phyloP scores from a whole-genome alignment of 2,329 filamentous ascomycete genomes.

The Trichophaea hybrida region DNA sequence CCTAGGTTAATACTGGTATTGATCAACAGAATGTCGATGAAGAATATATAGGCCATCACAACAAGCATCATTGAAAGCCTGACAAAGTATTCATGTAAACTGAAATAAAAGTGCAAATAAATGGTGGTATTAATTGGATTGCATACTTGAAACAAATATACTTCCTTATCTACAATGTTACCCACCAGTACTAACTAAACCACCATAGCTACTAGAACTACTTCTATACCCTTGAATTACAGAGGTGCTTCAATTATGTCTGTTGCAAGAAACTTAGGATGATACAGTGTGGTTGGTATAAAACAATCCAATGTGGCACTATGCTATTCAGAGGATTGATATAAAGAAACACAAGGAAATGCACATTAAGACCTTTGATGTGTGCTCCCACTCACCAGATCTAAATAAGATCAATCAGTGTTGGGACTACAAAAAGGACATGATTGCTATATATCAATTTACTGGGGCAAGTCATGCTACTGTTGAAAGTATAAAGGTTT shows the following conservation, averaged over 20 bases:
- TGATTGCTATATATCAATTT: no score
- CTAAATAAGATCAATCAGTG: no score
- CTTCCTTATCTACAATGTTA: no score
- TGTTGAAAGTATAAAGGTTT: no score
- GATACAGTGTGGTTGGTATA: background rate
- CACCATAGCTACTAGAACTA: no score
- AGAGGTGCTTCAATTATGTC: background rate
- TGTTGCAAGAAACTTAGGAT: background rate
- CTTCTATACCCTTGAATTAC: conserved; percentile 4
- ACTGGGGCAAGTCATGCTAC: no score
- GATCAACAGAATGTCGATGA: background rate
- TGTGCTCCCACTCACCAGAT: no score
- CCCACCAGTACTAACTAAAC: no score
- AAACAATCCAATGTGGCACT: conserved; percentile 1
- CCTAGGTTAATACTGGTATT: background rate
- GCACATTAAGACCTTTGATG: conserved; percentile 2
- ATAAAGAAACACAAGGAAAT: background rate
- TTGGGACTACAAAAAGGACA: no score
- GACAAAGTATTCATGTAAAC: background rate
- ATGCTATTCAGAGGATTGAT: background rate
- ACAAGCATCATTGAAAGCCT: background rate
- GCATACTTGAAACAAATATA: background rate
- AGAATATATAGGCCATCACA: background rate
- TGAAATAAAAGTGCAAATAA: background rate
- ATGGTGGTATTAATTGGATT: conserved; percentile 1